Evolutionary conservation across 768 basidiomycete species (phyloP).

Genomic region (Tylopilus plumbeoviolaceoides): DNA sequence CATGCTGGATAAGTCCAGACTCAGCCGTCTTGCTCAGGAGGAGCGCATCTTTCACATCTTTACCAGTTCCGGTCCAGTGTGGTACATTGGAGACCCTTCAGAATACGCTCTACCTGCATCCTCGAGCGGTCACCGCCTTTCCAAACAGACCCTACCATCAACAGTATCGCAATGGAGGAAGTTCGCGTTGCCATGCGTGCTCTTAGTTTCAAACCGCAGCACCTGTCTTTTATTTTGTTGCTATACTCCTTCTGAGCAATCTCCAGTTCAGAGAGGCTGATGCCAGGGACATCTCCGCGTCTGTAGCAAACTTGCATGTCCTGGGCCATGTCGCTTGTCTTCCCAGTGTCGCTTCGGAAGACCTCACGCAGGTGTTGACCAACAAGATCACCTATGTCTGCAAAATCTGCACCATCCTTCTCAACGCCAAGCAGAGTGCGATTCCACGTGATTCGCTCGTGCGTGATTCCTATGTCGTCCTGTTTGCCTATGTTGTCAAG

Average conservation of each 20-base stretch:
- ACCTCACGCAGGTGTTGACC: constrained; percentile 73
- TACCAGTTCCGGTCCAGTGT: no score
- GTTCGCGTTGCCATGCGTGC: constrained; percentile 59
- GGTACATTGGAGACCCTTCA: constrained; percentile 68
- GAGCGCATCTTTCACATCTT: no score
- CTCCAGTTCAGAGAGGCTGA: no score
- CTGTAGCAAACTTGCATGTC: no score
- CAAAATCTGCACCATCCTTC: constrained; percentile 81
- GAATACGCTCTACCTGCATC: constrained; percentile 82
- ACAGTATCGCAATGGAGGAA: constrained; percentile 78
- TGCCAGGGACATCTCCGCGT: no score
- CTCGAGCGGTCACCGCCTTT: constrained; percentile 86
- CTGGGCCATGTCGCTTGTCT: constrained; percentile 70
- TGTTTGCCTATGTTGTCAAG: no score
- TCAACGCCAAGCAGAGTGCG: constrained; percentile 68
- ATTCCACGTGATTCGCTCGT: constrained; percentile 75
- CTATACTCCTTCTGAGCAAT: no score
- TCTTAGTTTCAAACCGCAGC: constrained; percentile 89
- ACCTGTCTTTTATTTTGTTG: no score
- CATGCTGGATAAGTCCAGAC: no score
- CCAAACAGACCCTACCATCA: constrained; percentile 77
- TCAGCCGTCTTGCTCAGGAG: no score
- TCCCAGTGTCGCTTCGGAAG: constrained; percentile 72
- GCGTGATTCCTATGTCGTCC: constrained; percentile 79
- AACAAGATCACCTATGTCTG: constrained; percentile 64